Base-by-base conservation (phyloP, 2,329 filamentous ascomycete species). In the Diaporthe sp. region DNA sequence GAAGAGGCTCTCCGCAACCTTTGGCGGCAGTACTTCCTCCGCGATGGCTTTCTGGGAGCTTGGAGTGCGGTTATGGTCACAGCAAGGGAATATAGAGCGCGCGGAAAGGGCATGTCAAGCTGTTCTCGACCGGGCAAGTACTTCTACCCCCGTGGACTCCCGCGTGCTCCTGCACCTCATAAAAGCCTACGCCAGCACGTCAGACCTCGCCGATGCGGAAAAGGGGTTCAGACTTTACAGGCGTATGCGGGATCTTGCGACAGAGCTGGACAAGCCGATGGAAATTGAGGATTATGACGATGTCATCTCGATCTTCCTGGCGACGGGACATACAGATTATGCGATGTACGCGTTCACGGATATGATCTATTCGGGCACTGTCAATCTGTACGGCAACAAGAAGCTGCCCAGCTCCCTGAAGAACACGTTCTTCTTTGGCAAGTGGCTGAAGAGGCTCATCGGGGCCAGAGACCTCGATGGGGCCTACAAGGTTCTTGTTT, bases 391-490 rank as follows among this genome's bases (percentile, higher is more conserved):
- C 69, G 85, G 84, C 74, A 80, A 78, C 67, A 78, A 80, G 10
- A 81, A 79, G 68, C 82, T 91, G 73, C 89, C 89, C 1, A 84
- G 85, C 0, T 83, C 85, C 12, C 83, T 91, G 52, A 86, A 85
- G 67, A 97, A 97, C 82, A 92, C 93, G 77, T 96, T 95, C 83
- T 94, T 98, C 83, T 93, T 95, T 77, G 94, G 93, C 45, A 96
- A 95, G 79, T 98, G 95, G 96, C 89, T 97, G 80, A 96, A 96
- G 83, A 91, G 93, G 67, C 89, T 97, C 12, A 93, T 97, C 73
- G 92, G 92, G 22, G 90, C 92, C 74, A 92, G 91, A 2, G 90
- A 95, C 77, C 84, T 94, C 19, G 89, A 93, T 73, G 93, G 92
- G 2, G 94, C 95, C 4, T 87, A 90, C 70, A 90, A 91, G 75